Evolutionary conservation across 495 filamentous ascomycete genomes (phyloP).

Genomic region (Penicillium chermesinum): DNA sequence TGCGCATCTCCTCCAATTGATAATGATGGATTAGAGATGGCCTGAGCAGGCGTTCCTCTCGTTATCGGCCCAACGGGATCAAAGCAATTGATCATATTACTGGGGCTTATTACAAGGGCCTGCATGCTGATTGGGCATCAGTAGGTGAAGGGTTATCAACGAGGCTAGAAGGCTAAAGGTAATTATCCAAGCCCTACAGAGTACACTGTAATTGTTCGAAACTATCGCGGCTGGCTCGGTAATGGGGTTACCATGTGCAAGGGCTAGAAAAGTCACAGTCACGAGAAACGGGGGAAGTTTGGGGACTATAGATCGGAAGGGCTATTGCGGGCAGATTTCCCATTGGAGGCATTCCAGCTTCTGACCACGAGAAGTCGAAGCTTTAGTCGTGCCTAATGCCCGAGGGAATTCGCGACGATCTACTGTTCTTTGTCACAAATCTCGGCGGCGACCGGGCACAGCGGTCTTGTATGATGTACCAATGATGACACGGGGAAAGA

Average conservation of each 20-base stretch:
- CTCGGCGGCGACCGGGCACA: conserved; percentile 20
- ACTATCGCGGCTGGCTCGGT: too few relatives aligned
- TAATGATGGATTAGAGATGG: conserved; percentile 9
- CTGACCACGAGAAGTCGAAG: neutral
- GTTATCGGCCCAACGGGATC: conserved; percentile 30
- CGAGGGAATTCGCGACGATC: conserved; percentile 2
- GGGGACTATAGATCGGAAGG: too few relatives aligned
- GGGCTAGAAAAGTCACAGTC: too few relatives aligned
- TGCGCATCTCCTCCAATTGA: conserved; percentile 8
- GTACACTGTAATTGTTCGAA: neutral
- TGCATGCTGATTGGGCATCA: conserved; percentile 18
- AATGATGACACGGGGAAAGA: conserved; percentile 24
- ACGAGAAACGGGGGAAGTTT: too few relatives aligned
- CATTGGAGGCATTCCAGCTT: too few relatives aligned
- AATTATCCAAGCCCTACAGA: too few relatives aligned
- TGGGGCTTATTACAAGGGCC: conserved; percentile 17
- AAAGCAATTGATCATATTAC: conserved; percentile 20
- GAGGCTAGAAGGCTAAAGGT: neutral
- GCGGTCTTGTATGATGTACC: conserved; percentile 22
- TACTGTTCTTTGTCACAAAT: conserved; percentile 1
- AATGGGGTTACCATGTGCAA: too few relatives aligned
- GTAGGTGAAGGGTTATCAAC: too few relatives aligned
- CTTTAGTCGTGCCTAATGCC: neutral
- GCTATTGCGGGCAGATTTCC: too few relatives aligned
- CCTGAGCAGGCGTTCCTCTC: conserved; percentile 1